Conservation (phyloP, 371 early-diverging fungal species). For the Mucor saturninus region DNA sequence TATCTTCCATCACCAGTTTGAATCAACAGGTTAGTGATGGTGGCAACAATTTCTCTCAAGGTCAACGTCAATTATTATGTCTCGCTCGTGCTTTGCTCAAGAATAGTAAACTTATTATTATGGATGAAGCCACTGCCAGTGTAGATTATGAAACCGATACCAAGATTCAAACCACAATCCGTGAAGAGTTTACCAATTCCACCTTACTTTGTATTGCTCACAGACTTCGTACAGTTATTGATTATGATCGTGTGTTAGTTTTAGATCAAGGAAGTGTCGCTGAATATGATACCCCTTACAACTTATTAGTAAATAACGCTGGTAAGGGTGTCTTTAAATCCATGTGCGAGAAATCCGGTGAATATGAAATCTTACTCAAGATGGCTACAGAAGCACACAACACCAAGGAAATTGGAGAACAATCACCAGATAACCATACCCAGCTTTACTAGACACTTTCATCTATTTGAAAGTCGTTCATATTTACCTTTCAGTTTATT, state of each 20-base stretch:
- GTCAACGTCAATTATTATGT: conserved; percentile 88
- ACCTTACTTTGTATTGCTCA: conserved; percentile 82
- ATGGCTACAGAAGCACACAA: conserved; percentile 34
- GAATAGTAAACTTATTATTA: conserved; percentile 74
- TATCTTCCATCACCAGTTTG: conserved; percentile 60
- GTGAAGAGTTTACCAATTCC: conserved; percentile 66
- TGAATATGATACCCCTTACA: conserved; percentile 76
- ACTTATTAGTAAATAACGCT: conserved; percentile 48
- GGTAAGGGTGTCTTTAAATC: conserved; percentile 60
- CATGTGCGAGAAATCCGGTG: conserved; percentile 76
- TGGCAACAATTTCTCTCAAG: conserved; percentile 85
- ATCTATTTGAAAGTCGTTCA: not conserved
- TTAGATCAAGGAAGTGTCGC: conserved; percentile 80
- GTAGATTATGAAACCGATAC: conserved; percentile 83
- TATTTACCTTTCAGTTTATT: no score
- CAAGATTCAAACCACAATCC: conserved; percentile 82
- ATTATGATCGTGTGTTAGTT: conserved; percentile 87
- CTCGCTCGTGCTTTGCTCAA: conserved; percentile 85
- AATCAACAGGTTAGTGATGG: conserved; percentile 67
- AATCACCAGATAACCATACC: conserved; percentile 13
- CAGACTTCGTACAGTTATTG: conserved; percentile 84
- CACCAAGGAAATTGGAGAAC: not conserved
- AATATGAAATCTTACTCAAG: conserved; percentile 45
- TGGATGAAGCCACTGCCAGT: conserved; percentile 89
- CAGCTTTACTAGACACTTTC: conserved; percentile 4